Base-by-base conservation (phyloP, 331 rosid species). In the Malus hybrid region DNA sequence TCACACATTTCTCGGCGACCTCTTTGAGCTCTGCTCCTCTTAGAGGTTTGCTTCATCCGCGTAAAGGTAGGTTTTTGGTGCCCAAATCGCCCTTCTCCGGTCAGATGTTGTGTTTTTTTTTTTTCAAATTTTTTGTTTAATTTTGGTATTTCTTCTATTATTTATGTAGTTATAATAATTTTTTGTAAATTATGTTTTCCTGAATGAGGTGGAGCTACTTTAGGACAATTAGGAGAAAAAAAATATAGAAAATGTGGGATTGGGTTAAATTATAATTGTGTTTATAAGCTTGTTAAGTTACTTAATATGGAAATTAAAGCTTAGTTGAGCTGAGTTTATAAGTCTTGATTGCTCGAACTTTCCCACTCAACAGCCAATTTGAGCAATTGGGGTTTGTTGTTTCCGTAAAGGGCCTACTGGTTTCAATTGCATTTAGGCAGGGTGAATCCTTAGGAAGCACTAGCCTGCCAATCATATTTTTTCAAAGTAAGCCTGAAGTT, bases 251-350 rank as follows among this genome's bases (percentile, higher is more conserved):
- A 75, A 72, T 82, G 42, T 75, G 83, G 33, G 69, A 77, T 74
- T 86, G 87, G 77, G 76, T 80, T 39, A 39, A 77, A 65, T 71
- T 71, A 5, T 72, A 52, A 75, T 74, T 71, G 28, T 66, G 64
- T 39, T 27, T 24, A 63, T 39, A 36, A 60, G 50, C 66, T 71
- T 39, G 4, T 48, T 70, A 57, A 84, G 64, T 62, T 19, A 15
- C 68, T 74, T 76, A n/a, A 61, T 46, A 36, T 28, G 50, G 59
- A 33, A 75, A 12, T 14, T 18, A 65, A 57, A 33, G 50, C 72
- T 74, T 13, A 46, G 5, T 69, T 31, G 59, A 74, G 61, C 79
- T 32, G 62, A 69, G 22, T 29, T 67, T 14, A 46, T 29, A 39
- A 48, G 31, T 64, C 42, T 18, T 24, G 56, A 64, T 22, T 52